phyloP scores from a whole-genome alignment of 2,329 filamentous ascomycete species.

The Penicillium italicum region DNA sequence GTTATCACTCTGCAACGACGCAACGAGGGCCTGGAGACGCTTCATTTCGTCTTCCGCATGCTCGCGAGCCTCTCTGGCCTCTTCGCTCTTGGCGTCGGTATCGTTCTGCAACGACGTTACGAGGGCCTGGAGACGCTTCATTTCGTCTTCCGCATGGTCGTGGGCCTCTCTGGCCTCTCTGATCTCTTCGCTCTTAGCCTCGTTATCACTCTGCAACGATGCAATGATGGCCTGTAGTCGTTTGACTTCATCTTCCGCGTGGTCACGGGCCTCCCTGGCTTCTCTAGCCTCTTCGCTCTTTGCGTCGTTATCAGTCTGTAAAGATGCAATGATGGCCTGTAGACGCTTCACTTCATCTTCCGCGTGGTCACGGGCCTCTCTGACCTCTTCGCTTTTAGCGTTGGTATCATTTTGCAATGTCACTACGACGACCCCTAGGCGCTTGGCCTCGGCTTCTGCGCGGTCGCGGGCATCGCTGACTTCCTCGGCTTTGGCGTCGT shows the following conservation, averaged over 20 bases:
- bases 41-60: no score
- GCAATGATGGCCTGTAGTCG: not conserved
- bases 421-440: conserved; percentile 13
- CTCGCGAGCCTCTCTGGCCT: no score
- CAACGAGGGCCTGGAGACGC: conserved; percentile 10
- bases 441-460: conserved; percentile 16
- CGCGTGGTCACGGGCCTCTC: conserved; percentile 18
- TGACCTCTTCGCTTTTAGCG: conserved; percentile 19
- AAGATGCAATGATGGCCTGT: conserved; percentile 16
- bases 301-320: not conserved
- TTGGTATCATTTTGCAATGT: conserved; percentile 16
- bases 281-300: not conserved
- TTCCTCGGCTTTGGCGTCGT: conserved; percentile 18
- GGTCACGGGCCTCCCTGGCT: not conserved
- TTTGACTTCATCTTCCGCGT: not conserved
- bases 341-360: conserved; percentile 29
- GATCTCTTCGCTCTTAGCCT: not conserved
- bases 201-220: not conserved
- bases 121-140: conserved; percentile 11
- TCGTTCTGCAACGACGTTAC: no score
- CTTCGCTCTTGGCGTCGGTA: no score
- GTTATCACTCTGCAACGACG: conserved; percentile 15
- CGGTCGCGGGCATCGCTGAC: conserved; percentile 15
- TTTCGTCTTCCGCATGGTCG: conserved; percentile 12
- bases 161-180: conserved; percentile 4